Evolutionary conservation across 129 eudicot species (phyloP).

Genomic region (Flaveria sonorensis): DNA sequence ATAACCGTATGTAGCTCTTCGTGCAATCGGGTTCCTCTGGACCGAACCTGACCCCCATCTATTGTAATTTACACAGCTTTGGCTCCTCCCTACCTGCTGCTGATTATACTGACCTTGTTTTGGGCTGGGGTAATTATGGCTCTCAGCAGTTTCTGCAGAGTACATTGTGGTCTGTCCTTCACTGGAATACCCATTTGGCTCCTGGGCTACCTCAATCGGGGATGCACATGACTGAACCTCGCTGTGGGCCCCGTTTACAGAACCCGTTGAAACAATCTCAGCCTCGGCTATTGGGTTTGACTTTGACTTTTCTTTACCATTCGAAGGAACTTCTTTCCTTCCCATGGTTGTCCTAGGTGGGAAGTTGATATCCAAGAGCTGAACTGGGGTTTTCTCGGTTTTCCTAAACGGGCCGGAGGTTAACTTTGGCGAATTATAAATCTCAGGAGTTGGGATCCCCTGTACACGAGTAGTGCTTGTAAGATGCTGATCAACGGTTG

Average conservation of each 20-base stretch:
- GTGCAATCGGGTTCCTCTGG: slow-evolving; percentile 58
- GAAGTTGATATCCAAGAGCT: slow-evolving; percentile 74
- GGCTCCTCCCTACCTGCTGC: slow-evolving; percentile 80
- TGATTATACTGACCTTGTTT: slow-evolving; percentile 46
- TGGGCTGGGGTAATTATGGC: slow-evolving; percentile 75
- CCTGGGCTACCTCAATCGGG: slow-evolving; percentile 42
- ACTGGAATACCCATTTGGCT: slow-evolving; percentile 63
- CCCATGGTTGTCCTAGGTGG: slow-evolving; percentile 43
- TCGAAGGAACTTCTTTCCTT: slow-evolving; percentile 30
- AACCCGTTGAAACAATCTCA: slow-evolving; percentile 60
- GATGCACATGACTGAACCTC: slow-evolving; percentile 72
- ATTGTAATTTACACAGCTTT: slow-evolving; percentile 81
- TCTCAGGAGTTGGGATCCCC: slow-evolving; percentile 41
- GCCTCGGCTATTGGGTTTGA: slow-evolving; percentile 44
- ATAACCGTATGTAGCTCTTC: slow-evolving; percentile 60
- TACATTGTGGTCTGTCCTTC: slow-evolving; percentile 95
- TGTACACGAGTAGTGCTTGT: slow-evolving; percentile 13
- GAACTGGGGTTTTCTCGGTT: slow-evolving; percentile 51
- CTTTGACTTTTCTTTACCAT: slow-evolving; percentile 33
- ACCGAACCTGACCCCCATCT: slow-evolving; percentile 51
- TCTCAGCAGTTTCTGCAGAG: slow-evolving; percentile 95
- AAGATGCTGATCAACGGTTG: slow-evolving; percentile 23
- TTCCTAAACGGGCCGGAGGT: slow-evolving; percentile 42
- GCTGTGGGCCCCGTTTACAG: slow-evolving; percentile 60
- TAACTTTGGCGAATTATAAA: slow-evolving; percentile 36